phyloP scores from a whole-genome alignment of 2,329 filamentous ascomycete genomes.

The Dothideomycetes sp. region DNA sequence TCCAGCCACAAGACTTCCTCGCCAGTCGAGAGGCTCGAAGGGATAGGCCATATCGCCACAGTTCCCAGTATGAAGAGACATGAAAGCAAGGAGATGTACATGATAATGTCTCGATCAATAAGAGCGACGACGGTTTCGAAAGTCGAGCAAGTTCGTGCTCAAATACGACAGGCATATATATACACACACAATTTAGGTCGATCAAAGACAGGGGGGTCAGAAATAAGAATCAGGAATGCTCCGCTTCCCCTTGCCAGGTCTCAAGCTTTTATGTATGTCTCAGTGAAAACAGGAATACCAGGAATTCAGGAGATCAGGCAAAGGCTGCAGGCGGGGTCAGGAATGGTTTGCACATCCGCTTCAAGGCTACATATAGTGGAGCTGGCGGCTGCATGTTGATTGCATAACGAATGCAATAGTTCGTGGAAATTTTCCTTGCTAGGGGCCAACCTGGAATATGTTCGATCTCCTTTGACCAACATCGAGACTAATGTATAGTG shows the following conservation, averaged over 20 bases:
- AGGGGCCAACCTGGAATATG: too few species aligned
- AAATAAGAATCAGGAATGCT: conserved; percentile 2
- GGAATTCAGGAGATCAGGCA: conserved; percentile 1
- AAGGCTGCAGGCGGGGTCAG: conserved; percentile 6
- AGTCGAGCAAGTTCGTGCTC: not conserved
- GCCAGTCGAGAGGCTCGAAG: conserved; percentile 29
- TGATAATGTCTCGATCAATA: not conserved
- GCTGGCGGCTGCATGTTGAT: too few species aligned
- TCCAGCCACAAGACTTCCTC: conserved; percentile 33
- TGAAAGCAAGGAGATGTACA: not conserved
- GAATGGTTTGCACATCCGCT: conserved; percentile 4
- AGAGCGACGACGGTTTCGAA: not conserved
- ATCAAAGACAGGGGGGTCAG: conserved; percentile 2
- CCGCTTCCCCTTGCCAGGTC: conserved; percentile 10
- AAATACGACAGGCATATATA: not conserved
- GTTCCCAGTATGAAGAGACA: conserved; percentile 18
- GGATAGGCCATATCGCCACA: conserved; percentile 36
- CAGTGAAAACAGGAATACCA: conserved; percentile 1
- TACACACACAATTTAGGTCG: not conserved
- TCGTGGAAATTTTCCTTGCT: too few species aligned
- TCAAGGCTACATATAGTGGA: too few species aligned
- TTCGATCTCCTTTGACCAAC: too few species aligned
- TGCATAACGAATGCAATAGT: too few species aligned
- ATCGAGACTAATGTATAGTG: too few species aligned
- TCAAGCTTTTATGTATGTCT: conserved; percentile 12